Base-by-base conservation (phyloP, 2,329 filamentous ascomycete species). In the Mycosphaerelloides madeirae region DNA sequence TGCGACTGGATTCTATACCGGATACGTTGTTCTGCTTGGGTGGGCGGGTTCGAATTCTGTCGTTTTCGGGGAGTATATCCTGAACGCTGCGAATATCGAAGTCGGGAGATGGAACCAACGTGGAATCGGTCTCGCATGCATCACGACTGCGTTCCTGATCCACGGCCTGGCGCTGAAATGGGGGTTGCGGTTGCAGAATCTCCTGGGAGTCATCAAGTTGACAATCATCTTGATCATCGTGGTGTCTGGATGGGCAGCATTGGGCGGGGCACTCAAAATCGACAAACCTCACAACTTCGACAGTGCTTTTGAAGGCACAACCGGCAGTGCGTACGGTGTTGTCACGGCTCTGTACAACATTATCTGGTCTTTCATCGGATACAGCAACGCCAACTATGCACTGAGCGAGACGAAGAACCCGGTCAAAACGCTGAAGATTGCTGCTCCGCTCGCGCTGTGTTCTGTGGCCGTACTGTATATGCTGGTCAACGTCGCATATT, bases 281-380 rank as follows among this genome's bases (percentile, higher is more conserved):
- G 74, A 78, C 29, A 78, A 79, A 57, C 78, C 79, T 5, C 65
- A 80, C 59, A 84, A 81, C 68, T 83, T 85, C 58, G 64, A 66
- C 52, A 73, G 81, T 46, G 76, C 80, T 8, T 86, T 85, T 50
- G 73, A 76, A 36, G 82, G 82, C 7, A 85, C 82, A 4, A 83
- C 78, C 1, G 77, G 78, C 6, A 81, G 76, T 53, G 75, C 79
- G 1, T 85, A 85, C 52, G 80, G 79, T 37, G 73, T 84, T 28
- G 80, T 84, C n/a, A 84, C 79, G 1, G 81, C 83, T 0, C 67
- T 86, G 0, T 85, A 84, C 70, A 85, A 84, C 54, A 81, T 85
- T 50, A 81, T 85, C 56, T 85, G 81, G 76, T 80, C 76, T 48
- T 86, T 80, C 56, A 76, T 83, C 52, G 82, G 82, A 18, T 83